Base-by-base conservation (phyloP, 495 filamentous ascomycete genomes). In the Stereocaulon alpinum region DNA sequence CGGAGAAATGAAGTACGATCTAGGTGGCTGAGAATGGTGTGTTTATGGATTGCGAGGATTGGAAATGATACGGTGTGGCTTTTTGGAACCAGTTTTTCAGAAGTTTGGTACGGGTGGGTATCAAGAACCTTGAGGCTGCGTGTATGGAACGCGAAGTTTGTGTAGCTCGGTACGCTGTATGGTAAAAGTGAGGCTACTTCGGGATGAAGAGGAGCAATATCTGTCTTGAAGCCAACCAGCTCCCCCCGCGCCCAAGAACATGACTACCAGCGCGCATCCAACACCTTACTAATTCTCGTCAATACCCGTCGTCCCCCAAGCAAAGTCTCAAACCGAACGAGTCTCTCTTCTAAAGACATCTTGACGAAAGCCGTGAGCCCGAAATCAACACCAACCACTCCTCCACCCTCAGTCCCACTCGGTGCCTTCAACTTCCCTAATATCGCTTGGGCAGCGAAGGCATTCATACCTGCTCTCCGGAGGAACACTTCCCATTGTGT, bases 401-500 rank as follows among this genome's bases (percentile, higher is more conserved):
- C 48, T 11, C 15, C 40, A 14, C 32, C n/a, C 42, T 59, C 34
- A 59, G 40, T 22, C 18, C 62, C 63, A 27, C 61, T 56, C 7
- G 72, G 72, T 2, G 67, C 64, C 60, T 77, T 80, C 12, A 86
- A 59, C 43, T 67, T 69, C 15, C 72, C 73, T 24, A 92, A 71
- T 0, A 92, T 71, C 17, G 75, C 78, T 65, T 92, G 88, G 22
- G 91, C 89, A 2, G 87, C 90, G 68, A 80, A 93, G 4, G 85
- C 81, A 73, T 94, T 95, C 71, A 93, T 70, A 4, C 90, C 91
- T 14, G 78, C 78, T n/a, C 75, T 68, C 24, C 88, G 77, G 17
- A 95, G 73, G 64, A 89, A 90, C 12, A 83, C 34, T 69, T 94
- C 90, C 84, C 86, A 89, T 30, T 70, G 65, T n/a, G 81, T 82